Base-by-base conservation (phyloP, 306 rosid species). In the Cicer pinnatifidum region DNA sequence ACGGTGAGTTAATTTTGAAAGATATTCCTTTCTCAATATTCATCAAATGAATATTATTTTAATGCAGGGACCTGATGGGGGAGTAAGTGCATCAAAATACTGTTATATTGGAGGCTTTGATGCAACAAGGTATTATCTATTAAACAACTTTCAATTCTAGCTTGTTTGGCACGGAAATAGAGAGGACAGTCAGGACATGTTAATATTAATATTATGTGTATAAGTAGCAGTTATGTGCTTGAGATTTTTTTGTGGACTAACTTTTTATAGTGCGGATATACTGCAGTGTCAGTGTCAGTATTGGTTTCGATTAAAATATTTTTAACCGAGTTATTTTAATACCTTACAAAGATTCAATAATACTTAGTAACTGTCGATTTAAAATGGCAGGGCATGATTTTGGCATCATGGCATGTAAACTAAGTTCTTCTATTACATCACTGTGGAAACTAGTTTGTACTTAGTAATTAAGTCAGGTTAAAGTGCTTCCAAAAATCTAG, bases 11-110 rank as follows among this genome's bases (percentile, higher is more conserved):
- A 28, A 54, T 37, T 52, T 44, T 35, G 37, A 54, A 66, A 57
- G 13, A 47, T 35, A 9, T 7, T 15, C 17, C 13, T 67, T 68
- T 5, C 35, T 78, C 35, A 17, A 6, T 57, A 58, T 59, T 75
- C 38, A 69, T 75, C 23, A 15, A 71, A 72, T 77, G 20, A 13
- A 83, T 71, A 50, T 78, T 23, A 23, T 74, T 80, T 80, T 41
- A 5, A 79, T 84, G 15, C 78, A 90, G 98, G 98, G 98, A 64
- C 98, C 98, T 81, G 98, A 93, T 81, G 98, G 98, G 69, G 98
- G 96, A 82, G 69, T 93, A 60, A 72, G 91, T 28, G 98, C 98
- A 50, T 93, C 98, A 66, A 93, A 88, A 80, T 93, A 93, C 81
- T 88, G 97, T 84, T 93, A 93, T 74, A 79, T 93, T 73, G 98